Base-by-base conservation (phyloP, 495 filamentous ascomycete genomes). In the Thermothielavioides terrestris region DNA sequence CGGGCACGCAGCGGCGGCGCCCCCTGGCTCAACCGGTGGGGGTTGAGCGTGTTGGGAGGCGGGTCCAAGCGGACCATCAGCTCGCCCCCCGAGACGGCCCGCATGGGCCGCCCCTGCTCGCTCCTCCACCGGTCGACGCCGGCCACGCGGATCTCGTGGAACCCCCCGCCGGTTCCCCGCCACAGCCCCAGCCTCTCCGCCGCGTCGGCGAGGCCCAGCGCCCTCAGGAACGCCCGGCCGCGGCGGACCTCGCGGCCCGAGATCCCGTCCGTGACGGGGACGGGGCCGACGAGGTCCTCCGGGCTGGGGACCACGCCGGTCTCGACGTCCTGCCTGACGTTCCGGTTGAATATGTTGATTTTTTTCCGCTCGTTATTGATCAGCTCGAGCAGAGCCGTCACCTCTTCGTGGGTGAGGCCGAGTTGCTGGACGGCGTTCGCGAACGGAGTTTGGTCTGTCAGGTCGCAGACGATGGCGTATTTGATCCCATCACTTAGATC, bases 401-500 rank as follows among this genome's bases (percentile, higher is more conserved):
- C 25, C 43, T 57, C 43, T 4, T 38, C 32, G 18, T 52, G 20
- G 6, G 36, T 42, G 27, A 60, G 27, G 10, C 17, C 23, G 31
- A 52, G 41, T 1, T 0, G 9, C 3, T 23, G 23, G 10, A 20
- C 36, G 25, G 50, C 54, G 2, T 25, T 17, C 11, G 43, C 38
- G 43, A 60, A 43, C n/a, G 40, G 45, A 7, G 21, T 27, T 6
- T 32, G 30, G 31, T 35, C 22, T 7, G 54, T 54, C 41, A 57
- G 14, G 18, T 51, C 54, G 32, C 42, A 42, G n/a, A 50, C 38
- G 36, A 52, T 57, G 35, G 53, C 41, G 18, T 43, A 60, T 30
- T 55, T 53, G 47, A 54, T 49, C 17, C 40, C 37, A 20, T 52
- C 40, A 10, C 55, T 17, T 2, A 60, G 51, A 18, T 52, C 48